Evolutionary conservation across 495 filamentous ascomycete species (phyloP), one percentile per base, ranked within the genome.

Genomic region (Penicillium salamii): DNA sequence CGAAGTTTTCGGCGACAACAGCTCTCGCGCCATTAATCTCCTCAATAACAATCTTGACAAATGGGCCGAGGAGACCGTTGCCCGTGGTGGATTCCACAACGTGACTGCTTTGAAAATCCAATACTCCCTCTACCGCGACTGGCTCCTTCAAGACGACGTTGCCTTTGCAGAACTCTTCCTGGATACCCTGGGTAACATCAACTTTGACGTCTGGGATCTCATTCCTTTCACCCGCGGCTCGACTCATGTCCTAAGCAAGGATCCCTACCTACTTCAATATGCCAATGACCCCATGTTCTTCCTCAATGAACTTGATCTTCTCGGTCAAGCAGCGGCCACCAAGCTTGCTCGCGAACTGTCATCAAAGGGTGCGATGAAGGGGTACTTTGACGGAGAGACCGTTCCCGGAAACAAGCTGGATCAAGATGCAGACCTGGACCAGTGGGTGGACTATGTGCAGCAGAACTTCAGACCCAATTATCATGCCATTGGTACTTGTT

Each of bases 161-260:
- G 53, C 63, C 12, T 64, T 49, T 31, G 44, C 46, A 6, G 63
- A 67, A 41, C 53, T 67, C 11, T 67, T 67, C 46, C 15, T 67
- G 6, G 61, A 67, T 3, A 51, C 56, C 1, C 62, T 69, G 20
- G 68, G 66, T 8, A 52, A 60, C 12, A 70, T 71, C 17, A 62
- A 66, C 33, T 53, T 82, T 13, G 45, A 61, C 19, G 50, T 62
- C 8, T 71, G 65, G 11, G 65, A 82, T n/a, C 43, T 70, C 0
- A 65, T 79, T 0, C 78, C 79, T 1, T 64, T 74, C 8, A 81
- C 78, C 0, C 68, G 78, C 6, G 81, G 82, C n/a, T 78, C 59
- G 36, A 69, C 81, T 2, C 73, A 71, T 13, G 75, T 84, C 53
- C 47, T 54, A 1, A 63, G 58, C 5, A 48, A 57, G 13, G 60